These are phyloP conservation scores for Citeromyces matritensis DNA, from an alignment of 805 yeast species.

Conservation along the genomic window DNA sequence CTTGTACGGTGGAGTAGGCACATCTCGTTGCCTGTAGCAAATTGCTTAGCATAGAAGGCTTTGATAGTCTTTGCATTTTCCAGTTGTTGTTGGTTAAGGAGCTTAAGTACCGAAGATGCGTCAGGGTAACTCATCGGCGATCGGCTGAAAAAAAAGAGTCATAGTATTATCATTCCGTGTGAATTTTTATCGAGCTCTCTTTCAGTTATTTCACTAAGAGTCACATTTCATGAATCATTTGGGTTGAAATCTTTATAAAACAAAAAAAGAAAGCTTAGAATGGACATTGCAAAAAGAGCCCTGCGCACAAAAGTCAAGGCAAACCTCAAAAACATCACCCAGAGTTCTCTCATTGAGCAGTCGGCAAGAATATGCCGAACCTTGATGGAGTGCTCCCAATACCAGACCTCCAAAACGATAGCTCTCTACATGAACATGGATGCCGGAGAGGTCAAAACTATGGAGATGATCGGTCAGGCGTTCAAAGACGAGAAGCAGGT, in stretches of 20 bases:
- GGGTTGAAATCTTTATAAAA: no score
- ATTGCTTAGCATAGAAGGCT: no score
- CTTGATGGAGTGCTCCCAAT: constrained; percentile 16
- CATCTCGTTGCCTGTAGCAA: no score
- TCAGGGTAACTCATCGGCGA: no score
- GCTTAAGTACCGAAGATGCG: neutral
- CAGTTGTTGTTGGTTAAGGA: neutral
- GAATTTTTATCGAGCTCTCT: no score
- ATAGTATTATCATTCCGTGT: neutral
- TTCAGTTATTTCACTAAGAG: no score
- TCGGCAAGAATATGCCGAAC: constrained; percentile 7
- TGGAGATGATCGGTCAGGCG: constrained; percentile 31
- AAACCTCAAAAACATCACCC: neutral
- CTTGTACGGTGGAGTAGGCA: no score
- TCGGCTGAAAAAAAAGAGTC: neutral
- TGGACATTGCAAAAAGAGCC: constrained; percentile 2
- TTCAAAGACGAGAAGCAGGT: constrained; percentile 31
- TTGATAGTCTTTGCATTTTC: no score
- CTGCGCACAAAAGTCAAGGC: constrained; percentile 3
- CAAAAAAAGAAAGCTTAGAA: no score
- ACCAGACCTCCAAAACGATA: constrained; percentile 26
- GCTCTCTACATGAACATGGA: constrained; percentile 76
- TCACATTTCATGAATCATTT: no score
- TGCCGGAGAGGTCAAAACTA: constrained; percentile 50
- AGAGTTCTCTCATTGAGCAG: constrained; percentile 2